A percentile compares a stretch with the other conserved stretches of the same genome.
Conservation (phyloP, 495 filamentous ascomycete species). For the Hyaloscypha bicolor region DNA sequence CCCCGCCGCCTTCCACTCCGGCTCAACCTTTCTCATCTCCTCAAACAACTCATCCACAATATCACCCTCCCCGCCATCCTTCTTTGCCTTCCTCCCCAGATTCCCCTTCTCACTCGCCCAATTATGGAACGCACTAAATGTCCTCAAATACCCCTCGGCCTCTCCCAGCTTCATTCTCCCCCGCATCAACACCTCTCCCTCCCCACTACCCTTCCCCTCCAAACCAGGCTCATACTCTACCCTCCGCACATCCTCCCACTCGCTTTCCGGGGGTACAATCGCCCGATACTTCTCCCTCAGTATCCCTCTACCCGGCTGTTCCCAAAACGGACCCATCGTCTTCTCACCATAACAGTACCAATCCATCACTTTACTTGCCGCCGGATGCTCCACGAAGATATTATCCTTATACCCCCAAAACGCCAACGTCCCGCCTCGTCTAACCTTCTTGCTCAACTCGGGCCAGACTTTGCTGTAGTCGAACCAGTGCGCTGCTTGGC, state of each 20-base stretch:
- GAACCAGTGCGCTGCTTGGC: conserved; percentile 70
- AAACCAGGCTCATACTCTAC: conserved; percentile 58
- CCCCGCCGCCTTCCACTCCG: conserved; percentile 50
- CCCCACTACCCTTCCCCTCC: conserved; percentile 37
- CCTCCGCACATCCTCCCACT: conserved; percentile 54
- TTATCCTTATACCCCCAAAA: conserved; percentile 68
- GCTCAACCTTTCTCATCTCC: conserved; percentile 46
- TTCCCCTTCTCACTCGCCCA: conserved; percentile 54
- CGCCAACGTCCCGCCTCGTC: conserved; percentile 56
- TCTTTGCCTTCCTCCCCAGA: conserved; percentile 45
- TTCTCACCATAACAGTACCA: conserved; percentile 50
- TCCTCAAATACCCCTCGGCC: conserved; percentile 56
- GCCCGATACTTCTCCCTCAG: conserved; percentile 49
- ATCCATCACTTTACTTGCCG: conserved; percentile 50
- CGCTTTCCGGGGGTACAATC: conserved; percentile 48
- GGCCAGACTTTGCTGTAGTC: conserved; percentile 54
- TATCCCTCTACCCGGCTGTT: conserved; percentile 58
- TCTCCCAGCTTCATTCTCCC: conserved; percentile 55
- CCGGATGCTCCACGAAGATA: conserved; percentile 50
- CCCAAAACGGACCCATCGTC: conserved; percentile 61
- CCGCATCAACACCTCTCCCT: conserved; percentile 51
- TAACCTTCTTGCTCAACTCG: conserved; percentile 54
- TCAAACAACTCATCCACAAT: conserved; percentile 60
- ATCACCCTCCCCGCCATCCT: conserved; percentile 53
- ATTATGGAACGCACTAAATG: conserved; percentile 55